Evolutionary conservation across 2,329 filamentous ascomycete species (phyloP), one percentile per base, ranked within the genome.

Genomic region (Colletotrichum navitas): DNA sequence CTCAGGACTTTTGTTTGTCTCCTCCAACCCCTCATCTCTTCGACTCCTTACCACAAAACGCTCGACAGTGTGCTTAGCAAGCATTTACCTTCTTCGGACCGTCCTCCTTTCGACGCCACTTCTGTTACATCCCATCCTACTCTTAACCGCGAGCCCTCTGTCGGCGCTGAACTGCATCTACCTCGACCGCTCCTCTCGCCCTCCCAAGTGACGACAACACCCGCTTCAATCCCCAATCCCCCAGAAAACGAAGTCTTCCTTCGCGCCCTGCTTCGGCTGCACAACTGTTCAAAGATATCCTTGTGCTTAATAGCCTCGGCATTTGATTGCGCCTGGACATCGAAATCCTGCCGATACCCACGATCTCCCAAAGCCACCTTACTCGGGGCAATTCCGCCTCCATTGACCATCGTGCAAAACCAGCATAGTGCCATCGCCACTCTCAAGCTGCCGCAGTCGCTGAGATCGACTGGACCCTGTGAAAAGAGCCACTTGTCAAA

Each of bases 401-500:
- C 32, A 39, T 32, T 55, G 51, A 69, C 45, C 39, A 49, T 64
- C 34, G 69, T 64, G 47, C 65, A 60, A 47, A 56, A 39, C 36
- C 47, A 36, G 45, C 45, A 55, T 36, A 63, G 26, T 55, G 47
- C 59, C 45, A 26, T 39, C 59, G 34, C 41, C 21, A 47, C 32
- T 41, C 54, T 55, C 26, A 49, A 68, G 54, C 69, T 69, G 69
- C 66, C 58, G 65, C 66, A 73, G 55, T 60, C 52, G 71, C 62
- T 51, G 63, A 63, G 32, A 45, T 58, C 72, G 72, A 73, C 71
- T 67, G 69, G 52, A 73, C 36, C 45, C 45, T 60, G 59, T 24
- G 45, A 47, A 41, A 55, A 45, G 56, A 43, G 45, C 16, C 45
- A 26, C 51, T 16, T 43, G 65, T n/a, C n/a, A 68, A n/a, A 32